Evolutionary conservation across 192 early-diverging fungal genomes (phyloP).

Genomic region (Diversispora eburnea): DNA sequence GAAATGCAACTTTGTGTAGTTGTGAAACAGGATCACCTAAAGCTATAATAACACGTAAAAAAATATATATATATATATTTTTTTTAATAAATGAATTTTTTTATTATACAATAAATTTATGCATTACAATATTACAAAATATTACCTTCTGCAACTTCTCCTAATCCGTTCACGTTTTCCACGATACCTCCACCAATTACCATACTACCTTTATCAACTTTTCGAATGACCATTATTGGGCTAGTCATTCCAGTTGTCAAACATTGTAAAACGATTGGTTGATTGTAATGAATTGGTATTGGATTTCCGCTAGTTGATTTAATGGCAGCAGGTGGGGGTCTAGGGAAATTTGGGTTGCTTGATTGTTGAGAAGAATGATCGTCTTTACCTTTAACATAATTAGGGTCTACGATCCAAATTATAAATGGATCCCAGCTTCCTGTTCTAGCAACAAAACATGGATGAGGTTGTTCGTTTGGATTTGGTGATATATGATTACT

Average conservation of each 20-base stretch:
- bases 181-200: constrained; percentile 63
- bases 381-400: constrained; percentile 46
- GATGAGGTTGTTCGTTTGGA: constrained; percentile 38
- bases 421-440: constrained; percentile 85
- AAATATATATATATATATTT: constrained; percentile 22
- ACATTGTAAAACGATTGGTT: constrained; percentile 83
- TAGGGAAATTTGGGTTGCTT: constrained; percentile 58
- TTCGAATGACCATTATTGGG: constrained; percentile 77
- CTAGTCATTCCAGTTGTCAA: constrained; percentile 81
- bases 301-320: constrained; percentile 57
- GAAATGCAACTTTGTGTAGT: constrained; percentile 88
- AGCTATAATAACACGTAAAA: constrained; percentile 41
- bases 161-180: constrained; percentile 29
- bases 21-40: constrained; percentile 84
- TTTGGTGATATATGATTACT: neutral
- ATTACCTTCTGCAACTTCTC: constrained; percentile 32
- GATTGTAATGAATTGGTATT: constrained; percentile 81
- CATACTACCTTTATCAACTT: constrained; percentile 78
- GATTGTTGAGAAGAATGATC: constrained; percentile 50
- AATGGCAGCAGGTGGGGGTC: constrained; percentile 72
- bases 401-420: constrained; percentile 76
- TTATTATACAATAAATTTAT: too few relatives aligned
- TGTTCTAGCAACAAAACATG: constrained; percentile 72
- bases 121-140: neutral
- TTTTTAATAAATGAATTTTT: too few relatives aligned